Percentiles rank a stretch among this genome's conserved stretches.
phyloP scores from a whole-genome alignment of 129 eudicot species.

The Flaveria brownii region DNA sequence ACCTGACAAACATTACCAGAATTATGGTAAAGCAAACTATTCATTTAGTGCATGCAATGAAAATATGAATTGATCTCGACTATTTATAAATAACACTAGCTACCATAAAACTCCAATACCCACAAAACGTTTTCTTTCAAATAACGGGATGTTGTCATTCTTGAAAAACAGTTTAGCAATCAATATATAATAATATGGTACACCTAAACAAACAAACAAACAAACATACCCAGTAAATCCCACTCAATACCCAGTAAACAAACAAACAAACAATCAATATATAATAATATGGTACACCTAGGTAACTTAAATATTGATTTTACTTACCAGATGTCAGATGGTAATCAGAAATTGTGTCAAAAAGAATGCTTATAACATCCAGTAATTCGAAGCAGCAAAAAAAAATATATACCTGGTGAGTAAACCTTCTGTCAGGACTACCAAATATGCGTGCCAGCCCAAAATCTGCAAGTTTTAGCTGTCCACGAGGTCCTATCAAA shows the following conservation, averaged over 20 bases:
- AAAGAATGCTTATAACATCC: conserved; percentile 2
- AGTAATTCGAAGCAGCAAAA: background rate
- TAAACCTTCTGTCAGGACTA: conserved; percentile 94
- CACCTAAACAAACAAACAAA: background rate
- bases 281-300: background rate
- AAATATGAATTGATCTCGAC: background rate
- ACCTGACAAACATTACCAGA: background rate
- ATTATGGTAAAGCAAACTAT: background rate
- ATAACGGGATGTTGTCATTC: background rate
- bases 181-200: background rate
- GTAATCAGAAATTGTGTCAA: conserved; percentile 11
- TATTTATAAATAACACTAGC: background rate
- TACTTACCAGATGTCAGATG: conserved; percentile 21
- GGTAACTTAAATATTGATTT: conserved; percentile 11
- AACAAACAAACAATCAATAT: background rate
- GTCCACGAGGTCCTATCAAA: conserved; percentile 85
- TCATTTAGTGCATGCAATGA: background rate
- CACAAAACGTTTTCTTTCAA: background rate
- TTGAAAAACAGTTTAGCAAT: background rate
- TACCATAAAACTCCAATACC: background rate
- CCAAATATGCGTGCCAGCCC: conserved; percentile 96
- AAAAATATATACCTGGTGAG: conserved; percentile 73
- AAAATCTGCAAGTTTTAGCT: conserved; percentile 95
- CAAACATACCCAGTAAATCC: too few species aligned
- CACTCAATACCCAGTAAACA: too few species aligned